Percentiles rank a stretch among this genome's conserved stretches.
Evolutionary conservation across 352 stramenopile species (phyloP).

Genomic region (Phytophthora quininea): DNA sequence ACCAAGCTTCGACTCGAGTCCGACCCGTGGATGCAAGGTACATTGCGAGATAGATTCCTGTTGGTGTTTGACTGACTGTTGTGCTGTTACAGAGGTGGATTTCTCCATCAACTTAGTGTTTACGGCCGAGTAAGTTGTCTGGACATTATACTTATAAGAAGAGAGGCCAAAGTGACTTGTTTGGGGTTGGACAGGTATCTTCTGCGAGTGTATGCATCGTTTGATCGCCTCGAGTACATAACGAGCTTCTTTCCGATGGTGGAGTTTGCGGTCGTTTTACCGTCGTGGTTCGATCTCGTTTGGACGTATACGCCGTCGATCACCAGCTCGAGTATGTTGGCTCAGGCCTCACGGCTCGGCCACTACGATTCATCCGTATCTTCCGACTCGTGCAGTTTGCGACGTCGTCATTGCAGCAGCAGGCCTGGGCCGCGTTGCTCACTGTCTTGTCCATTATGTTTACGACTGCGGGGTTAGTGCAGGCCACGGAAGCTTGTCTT

Average conservation of each 20-base stretch:
- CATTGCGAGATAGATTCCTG: background rate
- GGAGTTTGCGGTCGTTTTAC: constrained; percentile 67
- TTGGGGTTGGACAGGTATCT: constrained; percentile 39
- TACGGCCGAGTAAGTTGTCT: constrained; percentile 59
- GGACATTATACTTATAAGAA: background rate
- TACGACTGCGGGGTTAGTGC: constrained; percentile 66
- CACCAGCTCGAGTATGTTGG: constrained; percentile 17
- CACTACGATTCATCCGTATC: constrained; percentile 69
- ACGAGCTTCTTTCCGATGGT: constrained; percentile 52
- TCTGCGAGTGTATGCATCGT: constrained; percentile 62
- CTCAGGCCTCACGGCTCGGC: constrained; percentile 43
- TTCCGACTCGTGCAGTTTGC: constrained; percentile 82
- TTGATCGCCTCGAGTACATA: constrained; percentile 69
- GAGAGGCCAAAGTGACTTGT: background rate
- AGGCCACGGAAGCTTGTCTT: constrained; percentile 69
- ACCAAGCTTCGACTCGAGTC: constrained; percentile 33
- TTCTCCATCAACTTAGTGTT: constrained; percentile 71
- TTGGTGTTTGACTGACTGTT: background rate
- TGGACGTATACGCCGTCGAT: constrained; percentile 24
- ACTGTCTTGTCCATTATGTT: constrained; percentile 79
- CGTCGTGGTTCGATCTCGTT: constrained; percentile 60
- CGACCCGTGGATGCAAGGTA: constrained; percentile 58
- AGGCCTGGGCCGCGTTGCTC: constrained; percentile 63
- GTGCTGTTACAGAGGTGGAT: constrained; percentile 45
- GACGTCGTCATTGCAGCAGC: constrained; percentile 71